These are phyloP conservation scores for Xylaria flabelliformis DNA, from an alignment of 495 filamentous ascomycete genomes.

Conservation along the genomic window DNA sequence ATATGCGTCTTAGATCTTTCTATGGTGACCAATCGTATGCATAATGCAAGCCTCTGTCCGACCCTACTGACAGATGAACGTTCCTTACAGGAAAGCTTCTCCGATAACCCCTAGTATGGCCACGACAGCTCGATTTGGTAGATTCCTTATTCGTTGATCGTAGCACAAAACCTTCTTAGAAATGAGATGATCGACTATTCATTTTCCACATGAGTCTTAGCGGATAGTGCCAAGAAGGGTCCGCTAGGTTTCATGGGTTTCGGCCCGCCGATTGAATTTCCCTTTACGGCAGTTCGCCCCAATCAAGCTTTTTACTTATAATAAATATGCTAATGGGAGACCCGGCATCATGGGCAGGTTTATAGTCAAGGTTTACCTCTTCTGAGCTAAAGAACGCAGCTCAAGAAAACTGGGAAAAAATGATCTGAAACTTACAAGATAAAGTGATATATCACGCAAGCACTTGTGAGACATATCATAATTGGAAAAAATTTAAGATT, in stretches of 20 bases:
- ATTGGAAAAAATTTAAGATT: no score
- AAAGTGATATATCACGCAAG: no score
- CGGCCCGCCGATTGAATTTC: not conserved
- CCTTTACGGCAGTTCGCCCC: not conserved
- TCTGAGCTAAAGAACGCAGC: no score
- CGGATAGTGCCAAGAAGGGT: no score
- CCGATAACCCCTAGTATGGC: constrained; percentile 2
- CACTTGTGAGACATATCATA: no score
- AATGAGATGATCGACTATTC: not conserved
- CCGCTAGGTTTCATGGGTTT: not conserved
- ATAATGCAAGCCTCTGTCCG: not conserved
- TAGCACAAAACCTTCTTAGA: not conserved
- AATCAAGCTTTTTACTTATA: constrained; percentile 10
- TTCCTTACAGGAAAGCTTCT: not conserved
- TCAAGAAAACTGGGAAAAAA: no score
- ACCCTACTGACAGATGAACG: not conserved
- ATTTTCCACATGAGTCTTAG: not conserved
- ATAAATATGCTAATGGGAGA: constrained; percentile 8
- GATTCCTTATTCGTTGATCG: not conserved
- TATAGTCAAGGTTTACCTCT: not conserved
- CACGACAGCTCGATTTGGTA: not conserved
- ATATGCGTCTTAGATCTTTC: not conserved
- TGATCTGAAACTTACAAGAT: no score
- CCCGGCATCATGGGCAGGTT: not conserved
- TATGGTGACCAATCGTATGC: not conserved